Conservation (phyloP, 192 early-diverging fungal species). For the Ambispora gerdemannii region DNA sequence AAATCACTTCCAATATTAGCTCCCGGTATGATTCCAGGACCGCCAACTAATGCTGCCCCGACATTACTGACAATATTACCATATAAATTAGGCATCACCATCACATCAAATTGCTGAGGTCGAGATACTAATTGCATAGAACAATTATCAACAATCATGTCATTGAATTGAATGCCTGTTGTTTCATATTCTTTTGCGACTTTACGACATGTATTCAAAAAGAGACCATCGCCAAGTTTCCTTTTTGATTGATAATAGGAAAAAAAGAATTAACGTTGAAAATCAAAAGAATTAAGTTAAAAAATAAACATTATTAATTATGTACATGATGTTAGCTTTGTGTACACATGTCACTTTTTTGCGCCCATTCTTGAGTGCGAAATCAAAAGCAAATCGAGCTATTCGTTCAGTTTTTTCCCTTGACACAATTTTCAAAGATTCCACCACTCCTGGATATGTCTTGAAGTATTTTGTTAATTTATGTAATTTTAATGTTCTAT, state of each 20-base stretch:
- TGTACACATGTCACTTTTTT: slow-evolving; percentile 99
- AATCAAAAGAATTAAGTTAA: not conserved
- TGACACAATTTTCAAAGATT: slow-evolving; percentile 98
- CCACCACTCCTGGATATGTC: slow-evolving; percentile 96
- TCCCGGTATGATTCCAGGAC: slow-evolving; percentile 94
- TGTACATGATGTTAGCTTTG: slow-evolving; percentile 99
- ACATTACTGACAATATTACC: slow-evolving; percentile 99
- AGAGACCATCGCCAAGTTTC: slow-evolving; percentile 97
- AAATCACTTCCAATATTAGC: slow-evolving; percentile 97
- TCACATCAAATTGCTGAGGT: slow-evolving; percentile 98
- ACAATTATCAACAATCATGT: slow-evolving; percentile 99
- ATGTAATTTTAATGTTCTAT: not conserved
- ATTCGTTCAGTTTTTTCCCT: slow-evolving; percentile 98
- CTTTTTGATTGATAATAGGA: slow-evolving; percentile 37
- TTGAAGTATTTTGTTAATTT: slow-evolving; percentile 33
- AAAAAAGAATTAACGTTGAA: not conserved
- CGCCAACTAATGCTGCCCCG: slow-evolving; percentile 93
- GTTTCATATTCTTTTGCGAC: slow-evolving; percentile 80
- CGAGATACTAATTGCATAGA: slow-evolving; percentile 99
- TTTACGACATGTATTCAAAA: slow-evolving; percentile 95
- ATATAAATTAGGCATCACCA: slow-evolving; percentile 99
- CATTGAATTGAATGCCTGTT: slow-evolving; percentile 87
- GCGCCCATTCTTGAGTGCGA: slow-evolving; percentile 93
- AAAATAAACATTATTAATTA: slow-evolving; percentile 3
- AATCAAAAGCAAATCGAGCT: slow-evolving; percentile 98